Evolutionary conservation across 2,329 filamentous ascomycete species (phyloP), one percentile per base, ranked within the genome.

Genomic region (Cordyceps cicadae): DNA sequence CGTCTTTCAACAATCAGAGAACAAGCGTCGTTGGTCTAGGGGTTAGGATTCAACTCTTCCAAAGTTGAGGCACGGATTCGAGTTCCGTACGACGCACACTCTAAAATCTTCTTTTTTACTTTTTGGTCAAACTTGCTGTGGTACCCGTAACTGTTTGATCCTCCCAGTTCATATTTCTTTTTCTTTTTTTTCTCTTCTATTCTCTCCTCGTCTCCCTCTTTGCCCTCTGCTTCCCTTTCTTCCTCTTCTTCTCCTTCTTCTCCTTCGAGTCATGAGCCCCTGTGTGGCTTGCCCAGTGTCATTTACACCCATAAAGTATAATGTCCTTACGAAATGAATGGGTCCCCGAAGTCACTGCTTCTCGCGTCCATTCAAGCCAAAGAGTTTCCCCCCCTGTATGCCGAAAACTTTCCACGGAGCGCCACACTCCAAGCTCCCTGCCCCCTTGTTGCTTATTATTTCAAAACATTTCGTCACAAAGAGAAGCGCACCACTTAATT

Each of bases 31-130:
- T 66, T 66, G 65, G 65, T 66, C 65, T 66, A 66, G 64, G 64
- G 65, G 65, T 66, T 66, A 66, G 65, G 65, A 66, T 66, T 66
- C 65, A 66, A 66, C 65, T 66, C 65, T 66, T 66, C 65, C 65
- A 65, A 66, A 66, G 65, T 66, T 66, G 65, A 66, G 65, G 67
- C 66, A 64, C 65, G 65, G 65, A 66, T 66, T 66, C 65, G 65
- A 66, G 63, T 66, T 66, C 65, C 65, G 65, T 64, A 66, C 64
- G 65, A 66, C 64, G 65, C 65, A 66, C 46, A 57, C 14, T 41
- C 19, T 2, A 9, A 49, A 19, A 50, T 63, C 63, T 63, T 29
- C 62, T 56, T 60, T 63, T 66, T 66, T 65, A 41, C 32, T 15
- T 6, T 49, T 39, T 19, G 1, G 15, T 32, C 19, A 3, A 15